These are phyloP conservation scores for Neoconidiobolus thromboides DNA, from an alignment of 371 early-diverging fungal genomes.

Conservation along the genomic window DNA sequence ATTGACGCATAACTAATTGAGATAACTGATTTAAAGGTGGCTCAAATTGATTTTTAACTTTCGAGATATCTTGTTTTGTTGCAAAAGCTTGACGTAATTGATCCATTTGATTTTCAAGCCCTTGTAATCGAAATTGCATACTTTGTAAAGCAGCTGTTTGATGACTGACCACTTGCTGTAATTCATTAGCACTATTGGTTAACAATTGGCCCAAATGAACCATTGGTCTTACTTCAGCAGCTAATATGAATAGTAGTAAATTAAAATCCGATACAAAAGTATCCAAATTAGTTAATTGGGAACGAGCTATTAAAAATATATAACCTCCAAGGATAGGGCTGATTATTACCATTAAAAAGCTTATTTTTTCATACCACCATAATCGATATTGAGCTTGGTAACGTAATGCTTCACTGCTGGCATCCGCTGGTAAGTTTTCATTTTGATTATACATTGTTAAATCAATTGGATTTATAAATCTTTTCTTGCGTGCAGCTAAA, in stretches of 20 bases:
- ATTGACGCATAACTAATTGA: neutral
- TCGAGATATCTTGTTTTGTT: conserved; percentile 38
- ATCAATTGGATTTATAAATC: conserved; percentile 12
- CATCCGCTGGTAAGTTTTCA: conserved; percentile 12
- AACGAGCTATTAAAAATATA: conserved; percentile 26
- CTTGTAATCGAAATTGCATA: conserved; percentile 19
- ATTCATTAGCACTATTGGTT: conserved; percentile 26
- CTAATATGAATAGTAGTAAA: conserved; percentile 36
- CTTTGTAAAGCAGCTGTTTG: conserved; percentile 24
- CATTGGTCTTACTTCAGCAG: conserved; percentile 32
- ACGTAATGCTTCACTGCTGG: conserved; percentile 16
- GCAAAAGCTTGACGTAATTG: conserved; percentile 33
- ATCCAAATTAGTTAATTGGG: conserved; percentile 28
- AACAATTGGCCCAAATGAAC: conserved; percentile 28
- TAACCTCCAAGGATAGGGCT: conserved; percentile 39
- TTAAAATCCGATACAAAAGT: conserved; percentile 36
- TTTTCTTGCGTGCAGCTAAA: conserved; percentile 33
- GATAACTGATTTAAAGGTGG: conserved; percentile 11
- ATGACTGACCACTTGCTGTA: conserved; percentile 31
- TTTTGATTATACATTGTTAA: conserved; percentile 8
- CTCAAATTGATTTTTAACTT: conserved; percentile 22
- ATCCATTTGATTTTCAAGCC: conserved; percentile 31
- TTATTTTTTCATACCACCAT: conserved; percentile 28
- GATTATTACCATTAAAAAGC: conserved; percentile 23
- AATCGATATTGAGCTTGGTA: conserved; percentile 20